Base-by-base conservation (phyloP, 129 eudicot species). In the Arctium lappa region DNA sequence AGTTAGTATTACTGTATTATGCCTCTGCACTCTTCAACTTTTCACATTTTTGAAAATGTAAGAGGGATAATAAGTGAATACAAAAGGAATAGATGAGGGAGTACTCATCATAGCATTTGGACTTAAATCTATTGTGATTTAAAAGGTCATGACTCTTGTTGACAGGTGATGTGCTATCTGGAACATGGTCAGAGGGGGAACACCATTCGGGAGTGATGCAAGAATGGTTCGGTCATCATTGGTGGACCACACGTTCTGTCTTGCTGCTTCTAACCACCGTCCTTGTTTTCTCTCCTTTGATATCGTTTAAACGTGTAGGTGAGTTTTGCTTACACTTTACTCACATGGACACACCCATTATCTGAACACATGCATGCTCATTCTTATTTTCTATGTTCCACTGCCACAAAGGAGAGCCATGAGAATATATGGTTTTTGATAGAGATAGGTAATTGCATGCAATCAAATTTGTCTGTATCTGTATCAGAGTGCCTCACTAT, bases 81-180 rank as follows among this genome's bases (percentile, higher is more conserved):
- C 15, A 9, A 38, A 8, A 36, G 72, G 34, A 53, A 60, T 42
- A 5, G 12, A 60, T 15, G 68, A 60, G 27, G 80, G 70, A n/a
- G 69, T 56, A 31, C 32, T 18, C 33, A 65, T 29, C 38, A 31
- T 69, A 42, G n/a, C 44, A 42, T 69, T 30, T 44, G 69, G 30
- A 56, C 36, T 44, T 69, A 15, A 69, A 56, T 31, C 30, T 29
- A 8, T 1, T 77, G 48, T 69, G 73, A 80, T 31, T 15, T 44
- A 83, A 37, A 76, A 34, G 15, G 34, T 32, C 12, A 39, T 78
- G 70, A 30, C 18, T 68, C 27, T 80, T 79, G 78, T 50, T 86
- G 84, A 72, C 94, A 94, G 98, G 98, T 69, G 98, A 92, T 91
- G 98, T 94, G 86, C 85, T 94, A 79, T 93, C 96, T 5, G 98